These are phyloP conservation scores for Alternaria sp. DNA, from an alignment of 2,329 filamentous ascomycete genomes.

Conservation along the genomic window DNA sequence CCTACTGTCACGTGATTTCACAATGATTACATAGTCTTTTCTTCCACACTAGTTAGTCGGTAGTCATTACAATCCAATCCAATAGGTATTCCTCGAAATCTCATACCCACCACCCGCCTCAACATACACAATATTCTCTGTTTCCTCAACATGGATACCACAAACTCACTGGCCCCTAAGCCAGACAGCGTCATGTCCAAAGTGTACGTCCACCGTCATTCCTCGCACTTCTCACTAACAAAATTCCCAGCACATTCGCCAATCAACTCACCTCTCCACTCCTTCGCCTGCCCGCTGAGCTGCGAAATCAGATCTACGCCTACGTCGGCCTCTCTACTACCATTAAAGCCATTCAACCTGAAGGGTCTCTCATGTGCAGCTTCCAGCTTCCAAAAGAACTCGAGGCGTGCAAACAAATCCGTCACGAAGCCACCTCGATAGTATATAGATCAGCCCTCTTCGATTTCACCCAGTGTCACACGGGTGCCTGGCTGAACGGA, in stretches of 20 bases:
- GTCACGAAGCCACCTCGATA: background rate
- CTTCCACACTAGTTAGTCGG: too few species aligned
- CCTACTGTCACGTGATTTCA: too few species aligned
- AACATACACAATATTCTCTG: too few species aligned
- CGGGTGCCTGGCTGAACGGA: background rate
- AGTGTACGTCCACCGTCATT: background rate
- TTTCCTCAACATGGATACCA: too few species aligned
- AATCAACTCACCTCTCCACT: background rate
- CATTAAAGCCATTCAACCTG: background rate
- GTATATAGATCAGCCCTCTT: background rate
- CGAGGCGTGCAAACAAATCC: background rate
- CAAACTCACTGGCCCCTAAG: too few species aligned
- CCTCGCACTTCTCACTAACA: too few species aligned
- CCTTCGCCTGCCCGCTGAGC: background rate
- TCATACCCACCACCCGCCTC: too few species aligned
- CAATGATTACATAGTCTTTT: too few species aligned
- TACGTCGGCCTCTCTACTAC: background rate
- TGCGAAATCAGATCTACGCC: background rate
- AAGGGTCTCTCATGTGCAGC: background rate
- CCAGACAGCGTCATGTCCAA: background rate
- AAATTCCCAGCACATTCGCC: background rate
- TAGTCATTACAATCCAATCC: too few species aligned
- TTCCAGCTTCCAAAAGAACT: background rate
- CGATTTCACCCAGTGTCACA: background rate
- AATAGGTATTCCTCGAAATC: too few species aligned